Percentiles rank a stretch among this genome's conserved stretches.
phyloP scores from a whole-genome alignment of 2,329 filamentous ascomycete genomes.

The Colletotrichum lindemuthianum region DNA sequence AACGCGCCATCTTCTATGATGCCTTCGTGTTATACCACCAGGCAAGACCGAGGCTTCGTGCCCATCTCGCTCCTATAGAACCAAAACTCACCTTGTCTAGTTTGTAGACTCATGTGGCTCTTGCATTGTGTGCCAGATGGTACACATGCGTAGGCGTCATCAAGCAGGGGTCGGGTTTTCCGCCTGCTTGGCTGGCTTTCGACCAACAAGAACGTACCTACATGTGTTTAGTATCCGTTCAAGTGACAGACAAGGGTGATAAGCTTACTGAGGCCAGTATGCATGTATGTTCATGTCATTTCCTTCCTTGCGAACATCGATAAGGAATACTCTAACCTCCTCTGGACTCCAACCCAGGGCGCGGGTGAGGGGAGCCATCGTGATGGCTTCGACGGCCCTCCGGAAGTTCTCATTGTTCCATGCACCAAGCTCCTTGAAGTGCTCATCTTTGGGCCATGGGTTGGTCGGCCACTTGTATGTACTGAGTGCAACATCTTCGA shows the following conservation, averaged over 20 bases:
- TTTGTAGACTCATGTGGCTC: neutral
- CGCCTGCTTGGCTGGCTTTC: neutral
- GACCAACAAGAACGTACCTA: neutral
- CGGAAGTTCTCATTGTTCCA: slow-evolving; percentile 47
- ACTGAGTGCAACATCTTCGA: slow-evolving; percentile 44
- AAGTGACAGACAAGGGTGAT: too few species aligned
- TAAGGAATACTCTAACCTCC: slow-evolving; percentile 46
- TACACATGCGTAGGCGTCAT: too few species aligned
- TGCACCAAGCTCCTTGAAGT: slow-evolving; percentile 47
- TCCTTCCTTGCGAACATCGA: slow-evolving; percentile 46
- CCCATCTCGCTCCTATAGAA: too few species aligned
- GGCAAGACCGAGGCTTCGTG: too few species aligned
- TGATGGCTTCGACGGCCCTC: slow-evolving; percentile 46
- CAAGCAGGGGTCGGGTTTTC: too few species aligned
- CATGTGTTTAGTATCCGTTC: too few species aligned
- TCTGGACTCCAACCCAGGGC: slow-evolving; percentile 45
- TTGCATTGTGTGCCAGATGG: slow-evolving; percentile 33
- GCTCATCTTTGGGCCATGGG: slow-evolving; percentile 46
- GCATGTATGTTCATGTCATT: slow-evolving; percentile 46
- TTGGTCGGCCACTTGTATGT: slow-evolving; percentile 48
- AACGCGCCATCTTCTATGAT: too few species aligned
- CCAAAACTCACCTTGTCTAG: rapidly evolving
- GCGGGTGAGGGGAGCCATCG: slow-evolving; percentile 47
- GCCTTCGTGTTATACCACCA: too few species aligned
- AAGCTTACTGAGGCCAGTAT: slow-evolving; percentile 44